These are phyloP conservation scores for Chaetomium tenue DNA, from an alignment of 495 filamentous ascomycete species.

Conservation along the genomic window DNA sequence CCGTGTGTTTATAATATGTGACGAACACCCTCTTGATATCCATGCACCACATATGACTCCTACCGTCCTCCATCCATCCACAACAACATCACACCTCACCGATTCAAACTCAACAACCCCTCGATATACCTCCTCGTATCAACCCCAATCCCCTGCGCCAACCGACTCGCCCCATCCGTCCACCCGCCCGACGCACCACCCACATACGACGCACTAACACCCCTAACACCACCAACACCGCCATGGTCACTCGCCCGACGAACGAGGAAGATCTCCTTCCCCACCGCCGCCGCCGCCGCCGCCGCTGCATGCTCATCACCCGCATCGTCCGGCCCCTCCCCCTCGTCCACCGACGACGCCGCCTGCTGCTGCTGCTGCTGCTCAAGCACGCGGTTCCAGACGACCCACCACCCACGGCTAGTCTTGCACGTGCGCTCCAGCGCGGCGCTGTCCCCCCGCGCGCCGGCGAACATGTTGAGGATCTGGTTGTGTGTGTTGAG, in stretches of 20 bases:
- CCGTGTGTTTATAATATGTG: too few species aligned
- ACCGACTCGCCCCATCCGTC: slow-evolving; percentile 59
- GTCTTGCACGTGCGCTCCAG: slow-evolving; percentile 90
- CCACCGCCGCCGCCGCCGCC: slow-evolving; percentile 22
- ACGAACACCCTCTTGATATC: too few species aligned
- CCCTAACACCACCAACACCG: slow-evolving; percentile 27
- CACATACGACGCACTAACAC: slow-evolving; percentile 41
- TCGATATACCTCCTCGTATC: slow-evolving; percentile 88
- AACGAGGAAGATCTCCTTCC: slow-evolving; percentile 77
- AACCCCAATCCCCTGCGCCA: slow-evolving; percentile 84
- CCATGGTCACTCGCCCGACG: slow-evolving; percentile 70
- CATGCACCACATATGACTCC: neutral
- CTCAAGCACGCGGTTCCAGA: slow-evolving; percentile 68
- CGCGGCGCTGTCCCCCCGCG: slow-evolving; percentile 58
- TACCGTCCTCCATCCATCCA: too few species aligned
- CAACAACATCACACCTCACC: slow-evolving; percentile 40
- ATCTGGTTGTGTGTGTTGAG: slow-evolving; percentile 86
- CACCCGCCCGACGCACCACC: slow-evolving; percentile 43
- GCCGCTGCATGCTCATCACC: neutral
- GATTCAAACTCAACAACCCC: slow-evolving; percentile 70
- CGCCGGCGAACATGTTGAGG: slow-evolving; percentile 67
- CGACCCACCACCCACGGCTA: slow-evolving; percentile 90
- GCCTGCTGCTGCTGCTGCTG: neutral
- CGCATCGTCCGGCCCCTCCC: neutral
- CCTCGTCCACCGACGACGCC: neutral